Evolutionary conservation across 73 alveolate species (phyloP).

Genomic region (Paramecium caudatum): DNA sequence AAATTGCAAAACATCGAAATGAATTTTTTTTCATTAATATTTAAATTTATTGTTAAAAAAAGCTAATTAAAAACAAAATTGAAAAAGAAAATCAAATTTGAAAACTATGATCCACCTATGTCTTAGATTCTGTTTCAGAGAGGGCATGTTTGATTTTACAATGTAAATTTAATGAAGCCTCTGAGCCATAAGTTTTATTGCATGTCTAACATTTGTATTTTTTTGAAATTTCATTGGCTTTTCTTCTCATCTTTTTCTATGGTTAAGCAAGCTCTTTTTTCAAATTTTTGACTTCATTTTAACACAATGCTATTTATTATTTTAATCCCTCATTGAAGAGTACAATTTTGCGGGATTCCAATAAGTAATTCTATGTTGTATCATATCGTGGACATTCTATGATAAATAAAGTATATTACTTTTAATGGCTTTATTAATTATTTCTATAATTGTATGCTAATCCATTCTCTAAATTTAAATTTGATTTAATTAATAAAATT

Average conservation of each 20-base stretch:
- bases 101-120: constrained; percentile 35
- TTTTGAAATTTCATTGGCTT: constrained; percentile 56
- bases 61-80: too few relatives aligned
- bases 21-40: constrained; percentile 19
- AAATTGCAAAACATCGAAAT: constrained; percentile 14
- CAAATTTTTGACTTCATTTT: background rate
- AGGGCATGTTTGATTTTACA: constrained; percentile 61
- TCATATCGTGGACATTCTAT: constrained; percentile 32
- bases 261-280: constrained; percentile 18
- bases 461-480: background rate
- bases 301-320: background rate
- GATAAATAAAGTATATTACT: background rate
- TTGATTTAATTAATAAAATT: constrained; percentile 43
- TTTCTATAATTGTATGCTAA: background rate
- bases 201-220: constrained; percentile 60
- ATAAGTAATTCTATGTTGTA: background rate
- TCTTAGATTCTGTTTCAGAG: constrained; percentile 51
- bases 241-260: constrained; percentile 37
- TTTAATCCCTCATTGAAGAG: background rate
- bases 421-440: constrained; percentile 28
- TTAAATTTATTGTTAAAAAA: too few relatives aligned
- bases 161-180: constrained; percentile 70
- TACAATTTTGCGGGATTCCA: constrained; percentile 36
- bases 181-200: constrained; percentile 67
- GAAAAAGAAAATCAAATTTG: constrained; percentile 39